Evolutionary conservation across 495 filamentous ascomycete species (phyloP).

Genomic region (Ascobolus immersus): DNA sequence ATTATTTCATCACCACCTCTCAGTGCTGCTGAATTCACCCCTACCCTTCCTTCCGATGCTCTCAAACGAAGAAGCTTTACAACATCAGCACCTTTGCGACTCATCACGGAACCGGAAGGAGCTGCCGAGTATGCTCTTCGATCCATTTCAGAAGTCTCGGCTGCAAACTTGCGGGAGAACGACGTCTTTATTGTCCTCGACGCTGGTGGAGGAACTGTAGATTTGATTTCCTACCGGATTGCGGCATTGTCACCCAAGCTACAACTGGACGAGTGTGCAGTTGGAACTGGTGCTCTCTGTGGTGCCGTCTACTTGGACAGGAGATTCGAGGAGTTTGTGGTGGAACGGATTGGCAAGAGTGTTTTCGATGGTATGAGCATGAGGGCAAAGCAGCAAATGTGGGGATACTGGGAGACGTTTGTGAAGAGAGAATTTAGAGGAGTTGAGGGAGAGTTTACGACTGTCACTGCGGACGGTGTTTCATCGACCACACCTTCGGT

Average conservation of each 20-base stretch:
- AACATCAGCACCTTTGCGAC: no score
- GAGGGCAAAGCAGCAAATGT: conserved; percentile 31
- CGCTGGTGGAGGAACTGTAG: conserved; percentile 35
- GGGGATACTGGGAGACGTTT: conserved; percentile 37
- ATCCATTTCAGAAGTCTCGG: conserved; percentile 28
- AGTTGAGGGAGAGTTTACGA: conserved; percentile 40
- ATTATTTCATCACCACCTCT: no score
- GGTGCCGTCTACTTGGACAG: conserved; percentile 48
- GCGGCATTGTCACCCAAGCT: conserved; percentile 24
- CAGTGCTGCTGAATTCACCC: no score
- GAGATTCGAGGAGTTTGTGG: conserved; percentile 41
- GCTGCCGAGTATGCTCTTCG: conserved; percentile 27
- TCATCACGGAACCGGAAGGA: conserved; percentile 26
- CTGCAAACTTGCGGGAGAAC: background rate
- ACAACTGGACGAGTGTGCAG: conserved; percentile 23
- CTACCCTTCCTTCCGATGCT: no score
- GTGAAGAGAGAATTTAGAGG: conserved; percentile 53
- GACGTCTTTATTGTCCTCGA: conserved; percentile 28
- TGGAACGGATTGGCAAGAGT: conserved; percentile 27
- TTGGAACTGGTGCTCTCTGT: conserved; percentile 34
- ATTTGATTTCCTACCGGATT: conserved; percentile 27
- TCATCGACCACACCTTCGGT: no score
- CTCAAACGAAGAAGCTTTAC: no score
- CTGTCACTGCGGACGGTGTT: no score
- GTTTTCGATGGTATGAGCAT: conserved; percentile 34